Percentiles rank a stretch among this genome's conserved stretches.
Conservation (phyloP, 805 yeast species). For the Lipomyces japonicus region DNA sequence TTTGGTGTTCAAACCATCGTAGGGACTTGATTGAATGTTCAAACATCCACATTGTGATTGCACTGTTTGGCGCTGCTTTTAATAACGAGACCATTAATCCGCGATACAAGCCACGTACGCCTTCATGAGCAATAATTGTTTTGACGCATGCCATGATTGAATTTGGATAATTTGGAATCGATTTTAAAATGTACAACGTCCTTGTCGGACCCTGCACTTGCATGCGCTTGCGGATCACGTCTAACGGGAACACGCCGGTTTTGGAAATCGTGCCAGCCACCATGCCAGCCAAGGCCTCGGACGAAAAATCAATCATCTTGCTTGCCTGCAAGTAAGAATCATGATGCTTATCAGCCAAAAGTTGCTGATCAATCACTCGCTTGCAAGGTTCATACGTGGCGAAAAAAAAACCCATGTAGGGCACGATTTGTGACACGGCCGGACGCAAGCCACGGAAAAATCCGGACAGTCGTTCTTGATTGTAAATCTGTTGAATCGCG, state of each 20-base stretch:
- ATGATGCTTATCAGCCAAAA: not conserved
- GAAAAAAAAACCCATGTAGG: constrained; percentile 68
- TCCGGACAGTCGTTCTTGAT: constrained; percentile 45
- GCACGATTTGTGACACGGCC: constrained; percentile 58
- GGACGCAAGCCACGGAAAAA: constrained; percentile 49
- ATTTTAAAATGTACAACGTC: constrained; percentile 1
- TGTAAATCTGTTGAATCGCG: constrained; percentile 38
- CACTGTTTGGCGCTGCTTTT: constrained; percentile 71
- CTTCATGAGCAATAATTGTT: constrained; percentile 52
- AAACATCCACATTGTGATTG: constrained; percentile 63
- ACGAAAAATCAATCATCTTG: constrained; percentile 10
- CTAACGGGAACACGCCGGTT: constrained; percentile 76
- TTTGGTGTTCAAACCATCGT: constrained; percentile 22
- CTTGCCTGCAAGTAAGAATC: not conserved
- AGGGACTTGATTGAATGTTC: constrained; percentile 41
- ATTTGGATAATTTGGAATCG: constrained; percentile 23
- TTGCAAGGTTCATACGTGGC: constrained; percentile 27
- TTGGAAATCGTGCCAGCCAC: constrained; percentile 76
- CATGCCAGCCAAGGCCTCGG: constrained; percentile 61
- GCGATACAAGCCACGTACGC: constrained; percentile 64
- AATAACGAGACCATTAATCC: constrained; percentile 68
- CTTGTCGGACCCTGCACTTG: constrained; percentile 53
- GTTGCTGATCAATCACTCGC: not conserved
- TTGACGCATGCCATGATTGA: constrained; percentile 37
- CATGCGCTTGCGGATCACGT: constrained; percentile 70